Percentiles rank a stretch among this genome's conserved stretches.
These are phyloP conservation scores for Clavulina sp. DNA, from an alignment of 768 basidiomycete genomes.

Conservation along the genomic window DNA sequence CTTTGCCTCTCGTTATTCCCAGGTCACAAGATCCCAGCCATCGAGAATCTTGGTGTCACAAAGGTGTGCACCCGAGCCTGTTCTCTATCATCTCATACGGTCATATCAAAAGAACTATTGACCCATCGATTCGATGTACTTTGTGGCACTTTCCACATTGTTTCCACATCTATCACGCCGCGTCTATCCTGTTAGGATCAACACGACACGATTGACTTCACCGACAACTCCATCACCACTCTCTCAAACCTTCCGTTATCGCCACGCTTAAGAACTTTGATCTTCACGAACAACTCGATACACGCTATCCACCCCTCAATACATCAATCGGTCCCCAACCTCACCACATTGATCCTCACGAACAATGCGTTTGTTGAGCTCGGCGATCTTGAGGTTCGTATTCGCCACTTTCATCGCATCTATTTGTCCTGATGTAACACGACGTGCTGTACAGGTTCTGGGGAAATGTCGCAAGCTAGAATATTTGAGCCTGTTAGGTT, in stretches of 20 bases:
- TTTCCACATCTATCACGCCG: background rate
- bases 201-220: conserved; percentile 85
- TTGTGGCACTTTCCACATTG: background rate
- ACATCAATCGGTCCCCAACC: conserved; percentile 68
- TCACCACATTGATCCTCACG: conserved; percentile 65
- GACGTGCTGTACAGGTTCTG: background rate
- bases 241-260: conserved; percentile 78
- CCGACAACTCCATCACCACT: conserved; percentile 70
- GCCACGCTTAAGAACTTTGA: conserved; percentile 64
- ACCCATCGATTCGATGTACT: background rate
- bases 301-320: conserved; percentile 65
- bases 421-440: background rate
- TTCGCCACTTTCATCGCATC: conserved; percentile 7
- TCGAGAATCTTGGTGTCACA: conserved; percentile 92
- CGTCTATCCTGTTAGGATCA: conserved; percentile 44
- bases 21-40: conserved; percentile 89
- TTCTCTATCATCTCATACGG: conserved; percentile 8
- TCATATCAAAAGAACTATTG: background rate
- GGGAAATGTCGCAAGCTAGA: conserved; percentile 49
- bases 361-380: conserved; percentile 67
- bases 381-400: conserved; percentile 48
- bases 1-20: conserved; percentile 10
- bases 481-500: conserved; percentile 61
- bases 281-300: conserved; percentile 83
- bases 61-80: too few relatives aligned